Evolutionary conservation across 169 alveolate species (phyloP).

Genomic region (Eimeria praecox): DNA sequence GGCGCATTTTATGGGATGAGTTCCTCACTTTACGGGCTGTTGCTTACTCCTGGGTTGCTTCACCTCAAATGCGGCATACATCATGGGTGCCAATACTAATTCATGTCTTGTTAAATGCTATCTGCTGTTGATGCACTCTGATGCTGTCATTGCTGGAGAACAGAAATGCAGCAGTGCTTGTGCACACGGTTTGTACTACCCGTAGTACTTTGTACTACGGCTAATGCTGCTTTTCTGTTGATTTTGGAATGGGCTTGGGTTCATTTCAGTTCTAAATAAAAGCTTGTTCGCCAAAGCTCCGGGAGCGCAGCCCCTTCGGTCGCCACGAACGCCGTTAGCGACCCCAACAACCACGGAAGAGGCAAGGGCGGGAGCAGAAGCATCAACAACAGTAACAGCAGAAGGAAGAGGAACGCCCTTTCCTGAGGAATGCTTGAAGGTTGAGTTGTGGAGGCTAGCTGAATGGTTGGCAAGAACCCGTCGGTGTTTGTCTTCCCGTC

Average conservation of each 20-base stretch:
- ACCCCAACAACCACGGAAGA: not conserved
- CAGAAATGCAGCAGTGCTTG: not conserved
- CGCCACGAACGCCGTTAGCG: not conserved
- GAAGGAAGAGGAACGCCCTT: not conserved
- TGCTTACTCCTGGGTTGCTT: not conserved
- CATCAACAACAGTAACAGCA: not conserved
- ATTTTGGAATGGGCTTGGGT: not conserved
- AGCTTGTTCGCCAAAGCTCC: slow-evolving; percentile 41
- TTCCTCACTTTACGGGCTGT: not conserved
- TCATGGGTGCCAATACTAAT: not conserved
- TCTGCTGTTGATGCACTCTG: not conserved
- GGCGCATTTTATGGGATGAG: not conserved
- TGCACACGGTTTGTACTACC: not conserved
- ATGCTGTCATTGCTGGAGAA: not conserved
- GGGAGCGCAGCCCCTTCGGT: slow-evolving; percentile 36
- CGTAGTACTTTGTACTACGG: too few species aligned
- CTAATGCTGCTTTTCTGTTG: not conserved
- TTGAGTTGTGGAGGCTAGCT: slow-evolving; percentile 16
- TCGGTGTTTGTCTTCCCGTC: slow-evolving; percentile 66
- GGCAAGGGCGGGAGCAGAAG: not conserved
- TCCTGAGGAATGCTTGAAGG: not conserved
- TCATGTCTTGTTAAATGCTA: not conserved
- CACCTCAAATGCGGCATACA: not conserved
- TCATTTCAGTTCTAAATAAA: slow-evolving; percentile 37
- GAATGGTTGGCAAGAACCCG: slow-evolving; percentile 61